Evolutionary conservation across 169 alveolate species (phyloP), one percentile per base, ranked within the genome.

Genomic region (Eimeria necatrix): DNA sequence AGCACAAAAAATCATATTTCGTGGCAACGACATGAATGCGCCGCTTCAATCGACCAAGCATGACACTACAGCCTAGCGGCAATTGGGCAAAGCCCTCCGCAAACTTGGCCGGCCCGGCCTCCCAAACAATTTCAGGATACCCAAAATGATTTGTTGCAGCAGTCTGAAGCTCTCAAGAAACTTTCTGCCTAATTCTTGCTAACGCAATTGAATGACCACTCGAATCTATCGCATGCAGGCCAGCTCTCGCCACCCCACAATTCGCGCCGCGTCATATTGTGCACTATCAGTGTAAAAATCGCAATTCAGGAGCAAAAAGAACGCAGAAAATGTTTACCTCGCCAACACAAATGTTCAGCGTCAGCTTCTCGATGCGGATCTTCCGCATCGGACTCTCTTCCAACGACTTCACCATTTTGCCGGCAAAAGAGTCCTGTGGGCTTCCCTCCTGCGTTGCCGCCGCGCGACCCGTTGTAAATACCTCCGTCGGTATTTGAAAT

Each of bases 281-380:
- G 5, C 49, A 4, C 1, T 16, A 2, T 22, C 7, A 4, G 6
- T 12, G 4, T 6, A 3, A 80, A 80, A 0, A 20, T 51, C 20
- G 53, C 12, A 4, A 4, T 10, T 32, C 3, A 2, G 41, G 41
- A 32, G 41, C 41, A 32, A 32, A 32, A 32, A 32, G 41, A 0
- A 32, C 0, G 41, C 41, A 41, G 14, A 4, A 9, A 49, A 48
- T 78, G 10, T 24, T 74, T 93, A 98, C 99, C 98, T 99, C 99
- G 68, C 99, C 99, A 52, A 99, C 99, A 92, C 99, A 98, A 96
- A 99, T 98, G 98, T 99, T 99, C 94, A 99, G 98, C 94, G 99
- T 99, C 93, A 99, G 99, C 97, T 99, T 99, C 94, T 98, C 99
- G 91, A 99, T 99, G 95, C 98, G 99, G 97, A 99, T 99, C 95